Base-by-base conservation (phyloP, 2,329 filamentous ascomycete species). In the Thielaviopsis punctulata region DNA sequence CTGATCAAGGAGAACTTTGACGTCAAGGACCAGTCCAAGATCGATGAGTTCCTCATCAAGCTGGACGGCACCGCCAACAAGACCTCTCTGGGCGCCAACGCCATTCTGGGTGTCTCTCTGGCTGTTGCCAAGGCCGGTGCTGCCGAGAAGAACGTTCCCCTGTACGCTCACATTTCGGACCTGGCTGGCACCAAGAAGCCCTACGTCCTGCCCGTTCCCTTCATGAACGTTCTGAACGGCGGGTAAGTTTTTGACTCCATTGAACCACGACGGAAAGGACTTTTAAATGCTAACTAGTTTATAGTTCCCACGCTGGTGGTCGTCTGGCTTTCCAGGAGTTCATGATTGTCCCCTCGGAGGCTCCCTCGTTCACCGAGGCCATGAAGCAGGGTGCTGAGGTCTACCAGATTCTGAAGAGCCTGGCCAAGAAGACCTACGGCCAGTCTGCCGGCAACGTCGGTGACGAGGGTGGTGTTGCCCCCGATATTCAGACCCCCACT, bases 341-440 rank as follows among this genome's bases (percentile, higher is more conserved):
- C 78, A 93, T 93, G 87, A 90, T 93, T 62, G 86, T 90, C 55
- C 86, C 86, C 58, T 81, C 79, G 75, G 76, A 80, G 58, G 92
- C 92, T 60, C 83, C 88, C 56, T 82, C 85, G 58, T 98, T 98
- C 81, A 80, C 82, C 62, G 92, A 98, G 78, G 92, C 84, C 66
- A 82, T 98, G 73, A 89, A 90, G 69, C 87, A 94, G 73, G 92
- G 92, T 69, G 73, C 90, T 63, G 92, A 98, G 74, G 88, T 95
- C 64, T 98, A 98, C 83, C 90, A 96, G 73, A 84, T 86, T 73
- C 85, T 98, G 64, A 98, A 98, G 84, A 64, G 77, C 63, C 80
- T 96, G 57, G 89, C 92, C 69, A 96, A 96, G 86, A 92, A 95
- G 86, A 92, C 86, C 79, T 98, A 98, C 70, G 92, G 92, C 67